phyloP scores from a whole-genome alignment of 2,329 filamentous ascomycete genomes.

The Lachnellula subtilissima region DNA sequence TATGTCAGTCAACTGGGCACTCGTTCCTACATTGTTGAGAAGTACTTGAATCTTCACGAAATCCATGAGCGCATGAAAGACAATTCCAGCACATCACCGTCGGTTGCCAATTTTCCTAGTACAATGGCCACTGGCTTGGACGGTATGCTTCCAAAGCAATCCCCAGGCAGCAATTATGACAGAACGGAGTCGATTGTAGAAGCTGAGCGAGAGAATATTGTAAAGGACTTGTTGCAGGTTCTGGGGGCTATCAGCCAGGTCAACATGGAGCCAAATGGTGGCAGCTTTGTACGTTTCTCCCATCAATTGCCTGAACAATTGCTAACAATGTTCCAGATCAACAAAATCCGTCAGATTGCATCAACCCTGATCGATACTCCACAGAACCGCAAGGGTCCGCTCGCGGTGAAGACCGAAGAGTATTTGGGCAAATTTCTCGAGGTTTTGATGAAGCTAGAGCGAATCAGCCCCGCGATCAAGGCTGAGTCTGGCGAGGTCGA shows the following conservation, averaged over 20 bases:
- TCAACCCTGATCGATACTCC: conserved; percentile 68
- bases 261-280: conserved; percentile 72
- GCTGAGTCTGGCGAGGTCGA: conserved; percentile 46
- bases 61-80: conserved; percentile 48
- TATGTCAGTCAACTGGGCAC: conserved; percentile 78
- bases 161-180: conserved; percentile 37
- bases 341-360: conserved; percentile 81
- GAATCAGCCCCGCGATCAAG: conserved; percentile 35
- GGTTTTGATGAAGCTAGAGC: conserved; percentile 67
- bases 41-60: conserved; percentile 74
- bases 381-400: conserved; percentile 45
- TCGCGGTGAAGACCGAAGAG: conserved; percentile 59
- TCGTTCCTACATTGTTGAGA: conserved; percentile 78
- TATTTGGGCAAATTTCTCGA: conserved; percentile 69
- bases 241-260: conserved; percentile 74
- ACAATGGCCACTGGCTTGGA: conserved; percentile 26
- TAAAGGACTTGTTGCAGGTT: conserved; percentile 71
- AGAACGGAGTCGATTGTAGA: conserved; percentile 50
- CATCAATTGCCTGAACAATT: not conserved
- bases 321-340: conserved; percentile 42
- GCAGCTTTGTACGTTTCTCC: conserved; percentile 51
- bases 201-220: conserved; percentile 73
- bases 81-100: conserved; percentile 6
- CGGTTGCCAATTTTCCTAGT: conserved; percentile 19
- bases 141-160: conserved; percentile 31